Conservation (phyloP, 2,329 filamentous ascomycete genomes). For the Metarhizium anisopliae region DNA sequence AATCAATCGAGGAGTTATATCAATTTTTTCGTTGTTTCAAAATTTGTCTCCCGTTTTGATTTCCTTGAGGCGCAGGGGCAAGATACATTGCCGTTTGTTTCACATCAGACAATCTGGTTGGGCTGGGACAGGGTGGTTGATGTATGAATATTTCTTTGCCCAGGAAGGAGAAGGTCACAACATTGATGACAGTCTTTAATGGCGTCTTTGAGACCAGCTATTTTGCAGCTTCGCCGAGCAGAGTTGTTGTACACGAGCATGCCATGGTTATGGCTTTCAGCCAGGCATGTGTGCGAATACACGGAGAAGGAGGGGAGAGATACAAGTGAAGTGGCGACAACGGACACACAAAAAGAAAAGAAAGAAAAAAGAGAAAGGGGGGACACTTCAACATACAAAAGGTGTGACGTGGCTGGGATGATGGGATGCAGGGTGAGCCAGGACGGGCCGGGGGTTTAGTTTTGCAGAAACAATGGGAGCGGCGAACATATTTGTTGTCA, state of each 20-base stretch:
- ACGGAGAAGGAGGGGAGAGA: not conserved
- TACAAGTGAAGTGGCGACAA: not conserved
- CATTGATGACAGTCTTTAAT: not conserved
- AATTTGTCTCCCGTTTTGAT: slow-evolving; percentile 6
- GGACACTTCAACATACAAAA: not conserved
- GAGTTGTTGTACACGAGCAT: not conserved
- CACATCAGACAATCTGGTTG: not conserved
- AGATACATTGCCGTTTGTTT: not conserved
- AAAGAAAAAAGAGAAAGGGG: slow-evolving; percentile 1
- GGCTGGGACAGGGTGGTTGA: not conserved
- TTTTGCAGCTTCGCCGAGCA: not conserved
- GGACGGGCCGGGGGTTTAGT: not conserved
- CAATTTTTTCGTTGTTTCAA: slow-evolving; percentile 9
- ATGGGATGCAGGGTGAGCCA: not conserved
- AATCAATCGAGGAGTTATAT: slow-evolving; percentile 1
- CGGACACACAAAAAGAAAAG: not conserved
- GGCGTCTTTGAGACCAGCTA: not conserved
- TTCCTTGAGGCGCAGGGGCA: slow-evolving; percentile 3
- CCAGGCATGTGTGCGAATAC: not conserved
- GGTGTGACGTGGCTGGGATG: not conserved
- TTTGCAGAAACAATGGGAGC: not conserved
- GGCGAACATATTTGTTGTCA: slow-evolving; percentile 7
- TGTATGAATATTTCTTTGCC: slow-evolving; percentile 4
- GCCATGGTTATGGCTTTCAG: not conserved
- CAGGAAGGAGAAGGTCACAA: not conserved